Percentiles rank a stretch among this genome's conserved stretches.
Evolutionary conservation across 225 moss, liverwort and hornwort genomes (phyloP).

Genomic region (Anthoceros angustus): DNA sequence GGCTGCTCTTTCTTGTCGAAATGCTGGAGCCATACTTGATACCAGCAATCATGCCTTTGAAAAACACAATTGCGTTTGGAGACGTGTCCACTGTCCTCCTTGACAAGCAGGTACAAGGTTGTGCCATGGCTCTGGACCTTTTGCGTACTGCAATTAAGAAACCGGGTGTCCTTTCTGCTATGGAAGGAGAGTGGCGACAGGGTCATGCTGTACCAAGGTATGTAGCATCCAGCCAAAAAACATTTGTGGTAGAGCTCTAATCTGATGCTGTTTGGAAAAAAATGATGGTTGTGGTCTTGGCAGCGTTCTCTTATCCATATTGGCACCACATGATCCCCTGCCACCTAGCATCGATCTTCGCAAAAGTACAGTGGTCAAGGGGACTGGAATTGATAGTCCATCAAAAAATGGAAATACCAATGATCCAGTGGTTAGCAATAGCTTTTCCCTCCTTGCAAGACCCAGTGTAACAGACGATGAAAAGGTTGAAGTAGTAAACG

Average conservation of each 20-base stretch:
- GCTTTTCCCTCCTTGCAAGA: not conserved
- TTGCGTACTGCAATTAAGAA: conserved; percentile 60
- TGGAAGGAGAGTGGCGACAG: conserved; percentile 92
- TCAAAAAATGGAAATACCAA: conserved; percentile 18
- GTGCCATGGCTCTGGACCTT: conserved; percentile 80
- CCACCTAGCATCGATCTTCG: conserved; percentile 66
- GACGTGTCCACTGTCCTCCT: conserved; percentile 84
- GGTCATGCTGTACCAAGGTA: conserved; percentile 78
- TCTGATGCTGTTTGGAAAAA: too few relatives aligned
- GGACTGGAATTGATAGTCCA: conserved; percentile 27
- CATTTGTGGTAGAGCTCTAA: not conserved
- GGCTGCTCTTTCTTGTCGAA: conserved; percentile 67
- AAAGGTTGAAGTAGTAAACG: conserved; percentile 20
- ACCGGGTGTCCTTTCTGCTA: conserved; percentile 68
- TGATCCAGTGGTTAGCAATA: not conserved
- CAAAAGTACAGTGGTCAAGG: conserved; percentile 31
- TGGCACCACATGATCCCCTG: conserved; percentile 67
- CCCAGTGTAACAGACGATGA: not conserved
- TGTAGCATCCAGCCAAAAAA: conserved; percentile 2
- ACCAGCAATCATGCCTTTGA: conserved; percentile 74
- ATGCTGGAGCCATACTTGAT: conserved; percentile 87
- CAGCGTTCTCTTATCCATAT: conserved; percentile 87
- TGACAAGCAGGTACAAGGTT: conserved; percentile 77
- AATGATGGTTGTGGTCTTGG: conserved; percentile 12
- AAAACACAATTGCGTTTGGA: conserved; percentile 91